phyloP scores from a whole-genome alignment of 1,284 basidiomycete genomes.

The Schizopora paradoxa region DNA sequence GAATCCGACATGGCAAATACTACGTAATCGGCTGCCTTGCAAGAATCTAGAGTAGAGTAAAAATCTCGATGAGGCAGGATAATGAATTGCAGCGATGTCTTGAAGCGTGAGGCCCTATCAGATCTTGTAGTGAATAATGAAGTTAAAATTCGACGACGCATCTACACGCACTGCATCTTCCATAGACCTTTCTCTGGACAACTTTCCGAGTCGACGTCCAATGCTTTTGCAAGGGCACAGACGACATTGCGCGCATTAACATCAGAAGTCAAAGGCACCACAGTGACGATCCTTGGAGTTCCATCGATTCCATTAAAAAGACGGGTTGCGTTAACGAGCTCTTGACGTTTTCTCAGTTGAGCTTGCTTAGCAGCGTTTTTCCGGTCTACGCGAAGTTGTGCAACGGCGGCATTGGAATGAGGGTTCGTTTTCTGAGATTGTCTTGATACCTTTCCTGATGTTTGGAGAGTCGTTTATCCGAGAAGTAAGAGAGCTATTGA shows the following conservation, averaged over 20 bases:
- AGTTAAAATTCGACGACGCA: conserved; percentile 14
- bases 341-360: conserved; percentile 65
- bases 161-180: conserved; percentile 54
- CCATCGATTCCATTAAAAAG: conserved; percentile 76
- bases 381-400: conserved; percentile 64
- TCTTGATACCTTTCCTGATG: conserved; percentile 48
- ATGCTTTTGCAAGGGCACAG: conserved; percentile 55
- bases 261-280: conserved; percentile 73
- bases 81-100: conserved; percentile 84
- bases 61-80: conserved; percentile 66
- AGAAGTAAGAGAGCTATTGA: conserved; percentile 7
- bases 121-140: conserved; percentile 10
- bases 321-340: conserved; percentile 63
- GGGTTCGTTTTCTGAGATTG: conserved; percentile 47
- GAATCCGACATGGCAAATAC: conserved; percentile 79
- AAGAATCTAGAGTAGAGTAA: conserved; percentile 81
- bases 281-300: conserved; percentile 73
- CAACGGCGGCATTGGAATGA: conserved; percentile 36
- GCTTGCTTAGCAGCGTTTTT: conserved; percentile 78
- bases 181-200: conserved; percentile 52
- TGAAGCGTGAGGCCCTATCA: conserved; percentile 76
- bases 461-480: conserved; percentile 9
- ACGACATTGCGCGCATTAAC: conserved; percentile 50
- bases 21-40: conserved; percentile 89
- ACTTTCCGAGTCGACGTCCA: conserved; percentile 54